Evolutionary conservation across 2,329 filamentous ascomycete genomes (phyloP).

Genomic region (Aspergillus sp.): DNA sequence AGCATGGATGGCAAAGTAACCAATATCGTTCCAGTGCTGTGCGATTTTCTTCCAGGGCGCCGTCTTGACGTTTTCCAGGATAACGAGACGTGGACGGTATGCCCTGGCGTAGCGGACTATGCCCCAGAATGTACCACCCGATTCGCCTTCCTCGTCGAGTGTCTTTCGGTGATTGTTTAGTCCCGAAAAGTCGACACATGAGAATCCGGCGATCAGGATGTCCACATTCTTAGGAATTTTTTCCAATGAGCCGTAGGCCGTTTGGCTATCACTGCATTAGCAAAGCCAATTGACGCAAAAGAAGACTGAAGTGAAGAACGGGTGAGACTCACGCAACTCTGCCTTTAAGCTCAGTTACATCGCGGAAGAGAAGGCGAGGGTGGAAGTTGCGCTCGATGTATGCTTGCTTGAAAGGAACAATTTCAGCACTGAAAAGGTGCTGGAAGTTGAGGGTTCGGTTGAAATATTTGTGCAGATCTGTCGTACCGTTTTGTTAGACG

Average conservation of each 20-base stretch:
- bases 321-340: constrained; percentile 47
- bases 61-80: constrained; percentile 69
- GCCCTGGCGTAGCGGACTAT: constrained; percentile 58
- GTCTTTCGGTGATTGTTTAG: constrained; percentile 60
- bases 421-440: constrained; percentile 64
- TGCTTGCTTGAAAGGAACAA: constrained; percentile 62
- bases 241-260: constrained; percentile 63
- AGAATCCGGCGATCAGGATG: constrained; percentile 69
- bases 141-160: constrained; percentile 60
- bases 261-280: constrained; percentile 49
- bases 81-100: constrained; percentile 61
- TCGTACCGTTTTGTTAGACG: not conserved
- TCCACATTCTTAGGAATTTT: constrained; percentile 60
- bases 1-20: constrained; percentile 55
- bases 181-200: constrained; percentile 72
- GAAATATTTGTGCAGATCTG: constrained; percentile 33
- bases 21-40: constrained; percentile 48
- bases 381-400: constrained; percentile 63
- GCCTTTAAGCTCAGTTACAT: constrained; percentile 57
- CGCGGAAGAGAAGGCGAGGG: constrained; percentile 55
- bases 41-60: constrained; percentile 60
- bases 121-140: constrained; percentile 63
- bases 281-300: too few relatives aligned
- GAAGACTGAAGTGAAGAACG: not conserved
- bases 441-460: constrained; percentile 44